phyloP scores from a whole-genome alignment of 73 alveolate genomes.

The Diophrys sp. region DNA sequence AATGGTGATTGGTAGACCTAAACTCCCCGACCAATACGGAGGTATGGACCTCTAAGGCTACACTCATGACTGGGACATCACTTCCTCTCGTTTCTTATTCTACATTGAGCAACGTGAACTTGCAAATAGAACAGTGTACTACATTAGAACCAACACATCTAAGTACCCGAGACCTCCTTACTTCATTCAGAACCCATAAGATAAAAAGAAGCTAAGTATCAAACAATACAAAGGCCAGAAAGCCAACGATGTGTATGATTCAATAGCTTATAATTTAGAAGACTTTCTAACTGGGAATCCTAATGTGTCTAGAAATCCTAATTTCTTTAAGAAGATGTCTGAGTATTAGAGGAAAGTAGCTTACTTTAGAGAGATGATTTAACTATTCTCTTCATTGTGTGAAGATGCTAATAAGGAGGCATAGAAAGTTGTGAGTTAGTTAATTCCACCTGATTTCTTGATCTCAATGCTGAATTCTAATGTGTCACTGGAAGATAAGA shows the following conservation, averaged over 20 bases:
- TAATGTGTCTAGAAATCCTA: background rate
- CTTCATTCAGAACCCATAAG: conserved; percentile 7
- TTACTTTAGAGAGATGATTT: background rate
- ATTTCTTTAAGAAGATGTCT: background rate
- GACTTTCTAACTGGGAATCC: conserved; percentile 2
- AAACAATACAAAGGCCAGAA: background rate
- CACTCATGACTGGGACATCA: conserved; percentile 11
- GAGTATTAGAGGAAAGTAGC: background rate
- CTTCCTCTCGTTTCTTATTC: background rate
- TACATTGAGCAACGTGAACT: conserved; percentile 1
- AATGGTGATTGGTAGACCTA: conserved; percentile 2
- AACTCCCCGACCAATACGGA: background rate
- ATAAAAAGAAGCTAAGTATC: background rate
- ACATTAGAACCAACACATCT: background rate
- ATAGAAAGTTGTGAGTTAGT: background rate
- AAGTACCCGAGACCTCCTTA: background rate
- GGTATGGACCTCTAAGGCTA: background rate
- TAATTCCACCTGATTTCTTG: conserved; percentile 9
- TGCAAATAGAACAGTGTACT: background rate
- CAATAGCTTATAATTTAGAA: background rate
- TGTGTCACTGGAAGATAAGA: background rate
- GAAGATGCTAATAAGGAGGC: conserved; percentile 10
- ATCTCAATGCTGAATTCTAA: conserved; percentile 1
- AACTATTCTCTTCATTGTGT: conserved; percentile 1
- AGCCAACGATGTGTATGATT: background rate